phyloP scores from a whole-genome alignment of 495 filamentous ascomycete species.

The Penicillium bialowiezense region DNA sequence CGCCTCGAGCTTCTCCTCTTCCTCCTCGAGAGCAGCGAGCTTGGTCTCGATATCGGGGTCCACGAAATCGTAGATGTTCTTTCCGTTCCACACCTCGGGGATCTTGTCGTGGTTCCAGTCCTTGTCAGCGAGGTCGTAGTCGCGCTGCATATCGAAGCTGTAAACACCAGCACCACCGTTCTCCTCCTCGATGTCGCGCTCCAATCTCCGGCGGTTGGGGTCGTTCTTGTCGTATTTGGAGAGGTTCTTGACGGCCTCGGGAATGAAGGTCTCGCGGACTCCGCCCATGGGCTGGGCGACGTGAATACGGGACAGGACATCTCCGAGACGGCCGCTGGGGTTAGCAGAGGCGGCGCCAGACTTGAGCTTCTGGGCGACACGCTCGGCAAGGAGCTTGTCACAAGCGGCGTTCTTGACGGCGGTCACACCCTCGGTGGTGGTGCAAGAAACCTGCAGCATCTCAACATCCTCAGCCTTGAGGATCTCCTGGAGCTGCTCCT shows the following conservation, averaged over 20 bases:
- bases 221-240: slow-evolving; percentile 90
- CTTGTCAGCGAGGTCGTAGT: slow-evolving; percentile 77
- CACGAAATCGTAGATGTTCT: slow-evolving; percentile 95
- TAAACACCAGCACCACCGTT: slow-evolving; percentile 94
- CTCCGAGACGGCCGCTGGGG: slow-evolving; percentile 73
- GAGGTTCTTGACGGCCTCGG: slow-evolving; percentile 73
- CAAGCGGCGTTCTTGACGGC: slow-evolving; percentile 93
- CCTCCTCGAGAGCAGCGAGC: slow-evolving; percentile 84
- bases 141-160: slow-evolving; percentile 83
- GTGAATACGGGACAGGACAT: slow-evolving; percentile 90
- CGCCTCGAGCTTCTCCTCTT: slow-evolving; percentile 86
- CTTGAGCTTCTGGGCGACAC: slow-evolving; percentile 94
- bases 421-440: slow-evolving; percentile 90
- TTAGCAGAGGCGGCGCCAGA: slow-evolving; percentile 71
- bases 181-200: slow-evolving; percentile 87
- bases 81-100: slow-evolving; percentile 87
- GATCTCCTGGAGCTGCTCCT: slow-evolving; percentile 73
- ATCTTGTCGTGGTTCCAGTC: slow-evolving; percentile 97
- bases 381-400: slow-evolving; percentile 85
- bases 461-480: slow-evolving; percentile 85
- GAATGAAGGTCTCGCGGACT: slow-evolving; percentile 80
- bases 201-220: slow-evolving; percentile 71
- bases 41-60: slow-evolving; percentile 95
- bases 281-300: slow-evolving; percentile 89
- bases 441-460: slow-evolving; percentile 87